Percentiles rank a stretch among this genome's conserved stretches.
Evolutionary conservation across 1,139 yeast genomes (phyloP).

Genomic region (Geotrichum reessii): DNA sequence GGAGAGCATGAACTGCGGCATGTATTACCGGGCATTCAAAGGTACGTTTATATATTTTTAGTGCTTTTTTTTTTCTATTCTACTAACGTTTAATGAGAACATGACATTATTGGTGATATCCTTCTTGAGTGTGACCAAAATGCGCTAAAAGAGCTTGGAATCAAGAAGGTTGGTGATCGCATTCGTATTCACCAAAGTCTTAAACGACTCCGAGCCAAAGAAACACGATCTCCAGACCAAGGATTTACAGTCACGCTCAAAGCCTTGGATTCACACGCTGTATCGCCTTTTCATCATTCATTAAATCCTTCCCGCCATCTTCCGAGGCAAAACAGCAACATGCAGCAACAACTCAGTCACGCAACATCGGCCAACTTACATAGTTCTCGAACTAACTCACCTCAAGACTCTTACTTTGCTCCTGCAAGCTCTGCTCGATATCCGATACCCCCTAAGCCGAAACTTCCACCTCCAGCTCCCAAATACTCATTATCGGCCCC

Average conservation of each 20-base stretch:
- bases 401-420: constrained; percentile 4
- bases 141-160: constrained; percentile 70
- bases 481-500: constrained; percentile 17
- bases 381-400: constrained; percentile 3
- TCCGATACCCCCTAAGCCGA: constrained; percentile 1
- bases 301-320: not conserved
- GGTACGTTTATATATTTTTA: constrained; percentile 17
- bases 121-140: constrained; percentile 59
- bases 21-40: constrained; percentile 25
- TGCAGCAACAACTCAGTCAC: not conserved
- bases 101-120: constrained; percentile 57
- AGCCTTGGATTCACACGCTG: constrained; percentile 23
- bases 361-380: not conserved
- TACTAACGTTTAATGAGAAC: constrained; percentile 26
- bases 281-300: constrained; percentile 25
- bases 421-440: not conserved
- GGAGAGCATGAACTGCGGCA: constrained; percentile 27
- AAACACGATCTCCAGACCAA: constrained; percentile 20
- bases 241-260: constrained; percentile 19
- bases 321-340: not conserved
- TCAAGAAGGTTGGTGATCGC: constrained; percentile 77
- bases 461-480: constrained; percentile 11
- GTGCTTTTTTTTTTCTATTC: not conserved
- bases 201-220: constrained; percentile 25
- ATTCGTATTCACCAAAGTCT: constrained; percentile 55